Base-by-base conservation (phyloP, 306 rosid genomes). In the Aeschynomene evenia region DNA sequence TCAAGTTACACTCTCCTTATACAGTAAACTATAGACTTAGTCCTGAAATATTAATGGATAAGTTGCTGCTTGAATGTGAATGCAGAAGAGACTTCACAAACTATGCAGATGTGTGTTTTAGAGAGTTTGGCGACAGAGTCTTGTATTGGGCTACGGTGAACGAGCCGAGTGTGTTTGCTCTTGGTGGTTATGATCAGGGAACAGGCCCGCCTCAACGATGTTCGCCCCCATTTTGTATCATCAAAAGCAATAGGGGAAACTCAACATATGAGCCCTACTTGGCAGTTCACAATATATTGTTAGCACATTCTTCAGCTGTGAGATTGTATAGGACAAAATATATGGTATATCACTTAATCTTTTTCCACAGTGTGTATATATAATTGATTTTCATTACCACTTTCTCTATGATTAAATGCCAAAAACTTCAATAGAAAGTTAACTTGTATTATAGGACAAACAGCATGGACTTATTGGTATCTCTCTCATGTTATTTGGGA, bases 51-150 rank as follows among this genome's bases (percentile, higher is more conserved):
- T 36, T 5, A 52, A 36, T 53, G 39, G 21, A 4, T 22, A 40
- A 22, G 37, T 49, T n/a, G 22, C 64, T 12, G 21, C 71, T 52
- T 52, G 42, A 4, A 59, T 69, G 33, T 50, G 66, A 67, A 64
- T 79, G 83, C 72, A 85, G 87, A 53, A 69, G 50, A 68, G 88
- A 88, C 76, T 88, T 85, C 78, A 83, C 75, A 16, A 55, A 45
- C 2, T 85, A 81, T 16, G 88, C 87, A 1, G 80, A 83, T 22
- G 79, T 77, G 18, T 88, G 88, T 63, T 88, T 81, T 33, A 57
- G 80, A 73, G 86, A 79, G 63, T 88, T 88, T 13, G 91, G 91
- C 3, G 87, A 88, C 39, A 82, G 80, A 15, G 89, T 88, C 3
- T 31, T 7, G 19, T 62, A 83, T 39, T 88, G 89, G 89, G 56